Base-by-base conservation (phyloP, 495 filamentous ascomycete species). In the Penicillium samsonianum region DNA sequence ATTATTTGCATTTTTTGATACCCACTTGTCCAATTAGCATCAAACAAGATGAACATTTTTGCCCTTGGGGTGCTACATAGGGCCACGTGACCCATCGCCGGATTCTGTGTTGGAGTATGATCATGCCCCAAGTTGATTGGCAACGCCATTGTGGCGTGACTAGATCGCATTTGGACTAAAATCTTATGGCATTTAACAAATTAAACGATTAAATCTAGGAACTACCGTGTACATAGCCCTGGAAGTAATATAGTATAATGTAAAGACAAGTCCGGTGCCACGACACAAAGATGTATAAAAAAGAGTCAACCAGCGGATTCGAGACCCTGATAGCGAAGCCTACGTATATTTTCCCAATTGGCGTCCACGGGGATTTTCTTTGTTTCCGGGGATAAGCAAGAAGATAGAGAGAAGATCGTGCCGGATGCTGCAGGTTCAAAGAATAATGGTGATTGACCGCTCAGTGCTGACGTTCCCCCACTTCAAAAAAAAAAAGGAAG, bases 1-100 rank as follows among this genome's bases (percentile, higher is more conserved):
- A 54, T 25, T 49, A 58, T 54, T 17, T 51, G 16, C 52, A 56
- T 17, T 40, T 59, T 31, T 58, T 59, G 63, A 65, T 65, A 65
- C 63, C 62, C 62, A 48, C 6, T 41, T 50, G 41, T 61, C 28
- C 41, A 43, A 42, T 43, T 61, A 28, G 17, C 37, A 40, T 49
- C 30, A 37, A 48, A 22, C 20, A 6, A 38, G 14, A 48, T 46
- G 19, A 37, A 50, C 48, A 51, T 41, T 28, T 19, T 20, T 26
- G 20, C 20, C 22, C 28, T 22, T 44, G 9, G 23, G 19, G 17
- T 41, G 25, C 25, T 47, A 60, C 43, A 22, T 49, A 38, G 17
- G 4, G 14, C 17, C 20, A 46, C 42, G 31, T 61, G 58, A 53
- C 37, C 17, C 26, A 37, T 16, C 33, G 16, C 35, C 42, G 14